Percentiles rank a stretch among this genome's conserved stretches.
Conservation (phyloP, 345 rosid species). For the Lumnitzera racemosa region DNA sequence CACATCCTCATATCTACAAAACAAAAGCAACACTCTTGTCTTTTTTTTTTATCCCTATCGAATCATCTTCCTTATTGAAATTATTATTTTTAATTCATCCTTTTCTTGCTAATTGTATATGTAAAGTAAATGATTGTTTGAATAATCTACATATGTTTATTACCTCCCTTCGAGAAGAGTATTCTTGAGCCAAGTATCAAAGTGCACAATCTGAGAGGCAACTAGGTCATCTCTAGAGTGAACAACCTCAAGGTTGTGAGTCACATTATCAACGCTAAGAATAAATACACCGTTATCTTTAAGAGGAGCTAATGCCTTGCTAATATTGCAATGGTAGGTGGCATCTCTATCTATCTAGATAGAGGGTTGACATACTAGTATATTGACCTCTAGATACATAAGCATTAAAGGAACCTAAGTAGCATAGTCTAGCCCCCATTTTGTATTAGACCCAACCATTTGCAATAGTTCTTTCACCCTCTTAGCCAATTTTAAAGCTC, state of each 20-base stretch:
- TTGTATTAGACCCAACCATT: slow-evolving; percentile 38
- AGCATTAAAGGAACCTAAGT: slow-evolving; percentile 92
- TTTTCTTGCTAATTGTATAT: background rate
- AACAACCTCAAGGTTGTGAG: slow-evolving; percentile 64
- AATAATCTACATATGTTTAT: background rate
- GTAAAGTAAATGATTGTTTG: background rate
- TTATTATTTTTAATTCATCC: background rate
- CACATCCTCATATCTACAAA: slow-evolving; percentile 63
- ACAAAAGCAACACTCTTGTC: background rate
- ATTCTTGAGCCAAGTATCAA: slow-evolving; percentile 75
- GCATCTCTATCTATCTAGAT: slow-evolving; percentile 51
- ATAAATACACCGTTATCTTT: slow-evolving; percentile 83
- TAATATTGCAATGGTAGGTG: slow-evolving; percentile 70
- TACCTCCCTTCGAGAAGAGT: slow-evolving; percentile 85
- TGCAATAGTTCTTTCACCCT: slow-evolving; percentile 65
- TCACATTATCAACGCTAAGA: slow-evolving; percentile 70
- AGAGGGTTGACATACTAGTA: slow-evolving; percentile 83
- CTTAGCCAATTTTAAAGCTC: slow-evolving; percentile 73
- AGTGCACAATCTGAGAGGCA: slow-evolving; percentile 61
- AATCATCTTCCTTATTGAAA: background rate
- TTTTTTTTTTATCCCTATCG: too few relatives aligned
- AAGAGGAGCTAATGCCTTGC: slow-evolving; percentile 77
- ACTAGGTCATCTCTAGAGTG: slow-evolving; percentile 4
- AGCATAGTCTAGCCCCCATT: slow-evolving; percentile 88
- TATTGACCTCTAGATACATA: slow-evolving; percentile 87